Evolutionary conservation across 2,329 filamentous ascomycete species (phyloP).

Genomic region (Colletotrichum liaoningense): DNA sequence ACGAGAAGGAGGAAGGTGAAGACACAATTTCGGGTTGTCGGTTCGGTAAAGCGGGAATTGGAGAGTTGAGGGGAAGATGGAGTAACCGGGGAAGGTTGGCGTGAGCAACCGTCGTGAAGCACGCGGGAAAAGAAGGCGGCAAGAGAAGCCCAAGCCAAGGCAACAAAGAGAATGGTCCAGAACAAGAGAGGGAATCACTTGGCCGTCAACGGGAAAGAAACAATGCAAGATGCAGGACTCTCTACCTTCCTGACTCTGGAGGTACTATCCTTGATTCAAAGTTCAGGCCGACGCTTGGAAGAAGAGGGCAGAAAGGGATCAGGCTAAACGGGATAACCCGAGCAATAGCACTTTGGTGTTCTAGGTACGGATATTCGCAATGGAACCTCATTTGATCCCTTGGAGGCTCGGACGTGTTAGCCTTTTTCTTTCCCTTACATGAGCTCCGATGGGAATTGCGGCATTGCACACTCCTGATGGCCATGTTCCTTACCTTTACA

Average conservation of each 20-base stretch:
- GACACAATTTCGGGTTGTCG: background rate
- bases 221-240: background rate
- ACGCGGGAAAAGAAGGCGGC: background rate
- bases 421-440: background rate
- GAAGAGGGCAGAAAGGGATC: background rate
- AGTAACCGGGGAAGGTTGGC: background rate
- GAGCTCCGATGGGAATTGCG: background rate
- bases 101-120: background rate
- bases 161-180: background rate
- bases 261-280: background rate
- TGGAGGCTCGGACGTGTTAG: background rate
- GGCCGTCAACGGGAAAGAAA: background rate
- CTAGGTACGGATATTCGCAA: background rate
- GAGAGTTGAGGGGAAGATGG: background rate
- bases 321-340: slow-evolving; percentile 1
- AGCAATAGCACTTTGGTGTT: background rate
- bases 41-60: slow-evolving; percentile 8
- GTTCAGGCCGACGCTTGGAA: background rate
- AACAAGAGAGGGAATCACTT: background rate
- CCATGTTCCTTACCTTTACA: slow-evolving; percentile 1
- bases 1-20: slow-evolving; percentile 3
- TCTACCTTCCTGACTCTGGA: background rate
- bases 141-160: background rate
- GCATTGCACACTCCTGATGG: background rate
- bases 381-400: background rate